A percentile compares a stretch with the other conserved stretches of the same genome.
Evolutionary conservation across 768 basidiomycete species (phyloP).

Genomic region (Hirschioporus abietinus): DNA sequence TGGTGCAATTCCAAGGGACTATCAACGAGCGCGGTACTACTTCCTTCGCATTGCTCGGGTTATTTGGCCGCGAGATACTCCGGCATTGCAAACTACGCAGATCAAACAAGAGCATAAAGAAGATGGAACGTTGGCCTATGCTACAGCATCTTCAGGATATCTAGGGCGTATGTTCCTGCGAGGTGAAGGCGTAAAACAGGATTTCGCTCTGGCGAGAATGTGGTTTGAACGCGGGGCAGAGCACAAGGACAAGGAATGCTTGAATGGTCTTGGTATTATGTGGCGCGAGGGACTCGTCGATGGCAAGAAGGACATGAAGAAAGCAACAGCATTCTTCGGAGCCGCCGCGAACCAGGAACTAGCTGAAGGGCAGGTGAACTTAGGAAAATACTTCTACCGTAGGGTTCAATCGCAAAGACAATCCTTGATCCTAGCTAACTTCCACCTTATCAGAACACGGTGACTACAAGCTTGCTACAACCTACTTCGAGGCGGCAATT

Average conservation of each 20-base stretch:
- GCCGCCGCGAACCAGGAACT: constrained; percentile 83
- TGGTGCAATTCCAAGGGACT: constrained; percentile 80
- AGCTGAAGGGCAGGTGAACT: constrained; percentile 87
- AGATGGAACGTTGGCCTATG: constrained; percentile 42
- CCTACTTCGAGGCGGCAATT: constrained; percentile 80
- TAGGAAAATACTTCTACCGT: constrained; percentile 79
- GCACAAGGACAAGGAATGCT: constrained; percentile 80
- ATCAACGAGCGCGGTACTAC: constrained; percentile 69
- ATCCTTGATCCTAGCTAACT: constrained; percentile 6
- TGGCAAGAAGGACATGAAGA: constrained; percentile 56
- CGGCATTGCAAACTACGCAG: constrained; percentile 31
- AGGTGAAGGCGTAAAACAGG: constrained; percentile 84
- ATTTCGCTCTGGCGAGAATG: constrained; percentile 72
- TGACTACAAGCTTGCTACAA: constrained; percentile 59
- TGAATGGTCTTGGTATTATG: constrained; percentile 89
- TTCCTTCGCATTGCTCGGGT: constrained; percentile 79
- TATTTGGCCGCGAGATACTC: constrained; percentile 83
- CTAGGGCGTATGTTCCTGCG: constrained; percentile 91
- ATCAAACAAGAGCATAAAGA: constrained; percentile 29
- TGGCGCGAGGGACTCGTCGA: constrained; percentile 82
- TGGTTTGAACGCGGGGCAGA: constrained; percentile 91
- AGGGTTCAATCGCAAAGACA: constrained; percentile 13
- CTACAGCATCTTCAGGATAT: constrained; percentile 79
- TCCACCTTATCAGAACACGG: constrained; percentile 46
- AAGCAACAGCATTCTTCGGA: constrained; percentile 62